A percentile compares a stretch with the other conserved stretches of the same genome.
Conservation (phyloP, 371 early-diverging fungal genomes). For the Syncephalis fuscata region DNA sequence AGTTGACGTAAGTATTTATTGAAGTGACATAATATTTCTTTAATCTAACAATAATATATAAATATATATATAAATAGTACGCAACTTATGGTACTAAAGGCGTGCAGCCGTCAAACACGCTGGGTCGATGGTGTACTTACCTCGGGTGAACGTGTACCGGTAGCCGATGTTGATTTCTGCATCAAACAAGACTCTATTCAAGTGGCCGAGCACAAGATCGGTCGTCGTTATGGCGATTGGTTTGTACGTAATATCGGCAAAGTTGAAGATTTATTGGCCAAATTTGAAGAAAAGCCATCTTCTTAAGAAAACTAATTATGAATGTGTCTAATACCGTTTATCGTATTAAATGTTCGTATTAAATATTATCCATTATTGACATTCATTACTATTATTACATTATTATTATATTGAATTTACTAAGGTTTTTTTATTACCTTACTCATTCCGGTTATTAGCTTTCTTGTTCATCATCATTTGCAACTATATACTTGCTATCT, state of each 20-base stretch:
- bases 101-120: conserved; percentile 77
- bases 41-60: background rate
- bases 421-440: too few species aligned
- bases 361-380: too few species aligned
- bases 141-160: conserved; percentile 61
- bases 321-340: too few species aligned
- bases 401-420: too few species aligned
- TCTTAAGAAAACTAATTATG: too few species aligned
- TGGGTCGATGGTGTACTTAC: conserved; percentile 48
- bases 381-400: too few species aligned
- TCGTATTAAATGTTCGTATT: too few species aligned
- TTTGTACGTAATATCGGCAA: conserved; percentile 85
- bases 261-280: conserved; percentile 27
- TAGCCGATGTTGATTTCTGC: conserved; percentile 83
- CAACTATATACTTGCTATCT: too few species aligned
- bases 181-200: conserved; percentile 84
- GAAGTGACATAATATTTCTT: background rate
- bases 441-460: too few species aligned
- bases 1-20: conserved; percentile 16
- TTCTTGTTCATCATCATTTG: too few species aligned
- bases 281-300: background rate
- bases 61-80: conserved; percentile 17
- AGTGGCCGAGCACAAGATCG: conserved; percentile 85
- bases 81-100: conserved; percentile 82
- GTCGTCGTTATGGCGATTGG: conserved; percentile 88